A percentile compares a stretch with the other conserved stretches of the same genome.
phyloP scores from a whole-genome alignment of 495 filamentous ascomycete species.

The Xylaria flabelliformis region DNA sequence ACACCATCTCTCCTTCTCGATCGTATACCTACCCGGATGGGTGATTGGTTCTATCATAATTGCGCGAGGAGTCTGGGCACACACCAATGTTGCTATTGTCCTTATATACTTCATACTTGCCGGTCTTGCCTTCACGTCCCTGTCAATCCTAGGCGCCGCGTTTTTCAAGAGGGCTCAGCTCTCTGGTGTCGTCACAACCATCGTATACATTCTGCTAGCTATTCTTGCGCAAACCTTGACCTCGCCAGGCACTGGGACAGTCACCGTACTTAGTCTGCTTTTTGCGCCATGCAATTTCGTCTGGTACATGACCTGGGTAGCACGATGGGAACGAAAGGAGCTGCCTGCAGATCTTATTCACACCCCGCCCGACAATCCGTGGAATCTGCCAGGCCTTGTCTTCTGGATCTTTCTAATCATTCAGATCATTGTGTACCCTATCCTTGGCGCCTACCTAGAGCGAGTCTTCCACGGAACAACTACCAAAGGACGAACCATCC shows the following conservation, averaged over 20 bases:
- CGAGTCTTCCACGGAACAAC: constrained; percentile 75
- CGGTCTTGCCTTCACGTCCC: constrained; percentile 69
- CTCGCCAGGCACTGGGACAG: constrained; percentile 60
- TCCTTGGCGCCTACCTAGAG: constrained; percentile 75
- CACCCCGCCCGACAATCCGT: constrained; percentile 64
- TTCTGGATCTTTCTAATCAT: constrained; percentile 73
- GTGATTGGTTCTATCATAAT: constrained; percentile 69
- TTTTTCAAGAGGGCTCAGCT: constrained; percentile 83
- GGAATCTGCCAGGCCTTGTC: constrained; percentile 67
- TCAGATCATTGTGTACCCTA: constrained; percentile 75
- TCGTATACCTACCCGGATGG: constrained; percentile 74
- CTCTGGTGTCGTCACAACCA: constrained; percentile 71
- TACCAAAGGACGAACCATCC: constrained; percentile 64
- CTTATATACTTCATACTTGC: constrained; percentile 67
- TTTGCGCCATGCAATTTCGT: constrained; percentile 82
- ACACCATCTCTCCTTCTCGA: constrained; percentile 70
- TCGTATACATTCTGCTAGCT: constrained; percentile 69
- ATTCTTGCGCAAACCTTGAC: constrained; percentile 71
- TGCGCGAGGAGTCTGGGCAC: constrained; percentile 64
- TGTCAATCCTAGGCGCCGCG: constrained; percentile 71
- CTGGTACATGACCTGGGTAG: constrained; percentile 71
- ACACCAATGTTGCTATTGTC: constrained; percentile 64
- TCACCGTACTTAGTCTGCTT: constrained; percentile 68
- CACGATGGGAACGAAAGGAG: constrained; percentile 67
- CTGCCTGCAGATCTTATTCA: constrained; percentile 61